Conservation (phyloP, 768 basidiomycete genomes). For the Suillus americanus region DNA sequence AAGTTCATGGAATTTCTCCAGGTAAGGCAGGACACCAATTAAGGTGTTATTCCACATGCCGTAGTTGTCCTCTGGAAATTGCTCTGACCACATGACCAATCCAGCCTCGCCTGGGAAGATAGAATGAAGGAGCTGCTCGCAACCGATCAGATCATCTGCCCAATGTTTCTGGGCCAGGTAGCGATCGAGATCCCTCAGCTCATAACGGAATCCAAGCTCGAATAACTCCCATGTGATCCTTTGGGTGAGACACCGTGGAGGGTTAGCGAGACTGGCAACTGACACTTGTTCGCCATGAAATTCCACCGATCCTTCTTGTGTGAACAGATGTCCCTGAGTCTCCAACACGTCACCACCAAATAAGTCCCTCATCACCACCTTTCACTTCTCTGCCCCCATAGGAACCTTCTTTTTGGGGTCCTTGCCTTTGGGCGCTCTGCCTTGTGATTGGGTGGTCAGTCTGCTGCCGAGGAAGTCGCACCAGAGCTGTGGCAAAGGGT, state of each 20-base stretch:
- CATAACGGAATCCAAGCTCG: slow-evolving; percentile 16
- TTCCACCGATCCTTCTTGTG: not conserved
- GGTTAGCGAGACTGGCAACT: not conserved
- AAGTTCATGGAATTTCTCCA: not conserved
- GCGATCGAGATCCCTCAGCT: slow-evolving; percentile 16
- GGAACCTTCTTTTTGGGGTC: not conserved
- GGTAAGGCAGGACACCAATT: not conserved
- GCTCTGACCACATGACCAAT: not conserved
- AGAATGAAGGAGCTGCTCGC: not conserved
- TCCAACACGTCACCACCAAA: not conserved
- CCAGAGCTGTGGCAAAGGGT: slow-evolving; percentile 1
- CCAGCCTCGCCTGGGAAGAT: not conserved
- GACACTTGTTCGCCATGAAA: not conserved
- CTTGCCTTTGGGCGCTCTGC: not conserved
- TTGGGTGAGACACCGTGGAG: not conserved
- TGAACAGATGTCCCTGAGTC: not conserved
- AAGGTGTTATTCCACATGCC: not conserved
- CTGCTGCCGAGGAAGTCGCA: not conserved
- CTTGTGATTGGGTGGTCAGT: not conserved
- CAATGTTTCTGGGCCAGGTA: not conserved
- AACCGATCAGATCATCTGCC: not conserved
- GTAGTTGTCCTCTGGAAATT: not conserved
- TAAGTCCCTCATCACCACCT: not conserved
- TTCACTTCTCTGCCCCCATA: not conserved
- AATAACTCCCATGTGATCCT: slow-evolving; percentile 15